Evolutionary conservation across 2,329 filamentous ascomycete genomes (phyloP), one percentile per base, ranked within the genome.

Genomic region (Fusarium chuoi): DNA sequence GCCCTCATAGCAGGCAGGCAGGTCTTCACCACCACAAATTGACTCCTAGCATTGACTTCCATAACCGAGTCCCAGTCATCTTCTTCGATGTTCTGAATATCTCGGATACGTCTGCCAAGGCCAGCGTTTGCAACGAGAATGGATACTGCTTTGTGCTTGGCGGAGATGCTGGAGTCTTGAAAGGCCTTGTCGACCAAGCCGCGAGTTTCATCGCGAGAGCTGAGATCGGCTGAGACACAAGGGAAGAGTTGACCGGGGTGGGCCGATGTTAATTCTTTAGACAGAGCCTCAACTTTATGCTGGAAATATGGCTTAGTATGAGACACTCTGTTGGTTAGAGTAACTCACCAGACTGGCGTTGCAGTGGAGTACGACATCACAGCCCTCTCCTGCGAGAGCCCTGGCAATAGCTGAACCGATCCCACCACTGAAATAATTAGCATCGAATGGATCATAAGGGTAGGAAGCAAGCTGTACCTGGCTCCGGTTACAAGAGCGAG

Each of bases 1-100:
- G 52, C 28, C 14, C 81, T 73, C 81, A 82, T 82, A 2, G 75
- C 80, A 39, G 75, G 62, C 3, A 82, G 48, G 38, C 81, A 82
- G 2, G 75, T 76, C 58, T 79, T 81, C 15, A 79, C 79, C 6
- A 82, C 76, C 11, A 82, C 80, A 46, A 82, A 82, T 48, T 82
- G 80, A 54, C 81, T 81, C 14, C 81, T 69, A 1, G 79, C 44
- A 52, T 82, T 81, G 38, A 82, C 77, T 39, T 82, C 81, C 74
- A 82, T 79, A 39, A 82, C 75, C 36, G 79, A 70, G 62, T 83
- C 81, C 81, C 81, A 83, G 48, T 82, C 80, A 11, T 82, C 80
- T 58, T 83, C 81, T 45, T 70, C 73, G 12, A 83, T 82, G 15
- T 82, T 76, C 4, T 73, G 67, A 8, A 80, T 69, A 28, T 83